phyloP scores from a whole-genome alignment of 176 grass and related monocot species.

The Neostapfia colusana region DNA sequence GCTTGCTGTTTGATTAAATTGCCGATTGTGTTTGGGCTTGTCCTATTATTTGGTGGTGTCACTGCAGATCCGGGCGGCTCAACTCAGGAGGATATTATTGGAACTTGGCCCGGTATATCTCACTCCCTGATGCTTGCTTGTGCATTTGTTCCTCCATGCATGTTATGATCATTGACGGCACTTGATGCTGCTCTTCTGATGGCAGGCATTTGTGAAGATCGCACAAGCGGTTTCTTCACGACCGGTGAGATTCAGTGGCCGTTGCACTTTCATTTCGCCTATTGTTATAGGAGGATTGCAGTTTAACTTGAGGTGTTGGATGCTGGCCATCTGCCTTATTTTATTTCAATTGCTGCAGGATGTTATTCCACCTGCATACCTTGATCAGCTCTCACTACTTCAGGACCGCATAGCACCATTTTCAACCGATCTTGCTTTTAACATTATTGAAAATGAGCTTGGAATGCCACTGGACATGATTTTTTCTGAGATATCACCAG shows the following conservation, averaged over 20 bases:
- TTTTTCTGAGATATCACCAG: constrained; percentile 89
- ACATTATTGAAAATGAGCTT: constrained; percentile 91
- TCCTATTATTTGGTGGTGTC: constrained; percentile 27
- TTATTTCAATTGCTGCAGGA: constrained; percentile 57
- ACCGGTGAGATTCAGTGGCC: constrained; percentile 53
- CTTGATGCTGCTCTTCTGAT: constrained; percentile 22
- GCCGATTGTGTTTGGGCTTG: neutral
- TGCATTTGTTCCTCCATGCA: constrained; percentile 1
- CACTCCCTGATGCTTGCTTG: neutral
- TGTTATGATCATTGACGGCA: constrained; percentile 8
- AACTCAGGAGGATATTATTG: constrained; percentile 75
- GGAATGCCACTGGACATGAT: constrained; percentile 65
- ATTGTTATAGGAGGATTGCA: neutral
- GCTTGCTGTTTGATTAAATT: constrained; percentile 34
- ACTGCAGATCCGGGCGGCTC: constrained; percentile 71
- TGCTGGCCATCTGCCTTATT: constrained; percentile 4
- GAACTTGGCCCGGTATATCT: constrained; percentile 81
- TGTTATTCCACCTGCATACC: constrained; percentile 92
- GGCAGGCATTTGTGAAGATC: constrained; percentile 91
- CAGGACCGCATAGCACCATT: constrained; percentile 95
- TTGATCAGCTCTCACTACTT: constrained; percentile 87
- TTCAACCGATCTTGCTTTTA: constrained; percentile 85
- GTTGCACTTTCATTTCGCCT: neutral
- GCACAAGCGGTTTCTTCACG: constrained; percentile 91
- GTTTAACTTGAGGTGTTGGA: constrained; percentile 1